These are phyloP conservation scores for Elongisporangium undulatum DNA, from an alignment of 352 stramenopile genomes.

Conservation along the genomic window DNA sequence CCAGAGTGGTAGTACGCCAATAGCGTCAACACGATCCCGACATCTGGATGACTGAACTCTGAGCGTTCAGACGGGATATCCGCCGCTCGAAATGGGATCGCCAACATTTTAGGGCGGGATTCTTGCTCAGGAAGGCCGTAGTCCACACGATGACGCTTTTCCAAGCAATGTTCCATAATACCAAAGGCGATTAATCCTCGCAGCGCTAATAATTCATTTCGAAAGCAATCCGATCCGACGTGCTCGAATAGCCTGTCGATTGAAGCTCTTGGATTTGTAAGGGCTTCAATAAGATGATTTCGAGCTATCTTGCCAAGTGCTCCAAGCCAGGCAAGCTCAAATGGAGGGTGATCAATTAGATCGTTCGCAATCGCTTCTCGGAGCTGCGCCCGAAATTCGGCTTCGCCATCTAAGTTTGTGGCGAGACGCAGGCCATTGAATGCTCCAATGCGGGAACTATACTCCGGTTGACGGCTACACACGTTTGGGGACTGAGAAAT, in stretches of 20 bases:
- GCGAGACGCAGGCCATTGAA: conserved; percentile 46
- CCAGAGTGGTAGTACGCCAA: conserved; percentile 85
- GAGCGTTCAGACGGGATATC: conserved; percentile 77
- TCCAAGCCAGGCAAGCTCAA: conserved; percentile 65
- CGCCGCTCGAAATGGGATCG: conserved; percentile 84
- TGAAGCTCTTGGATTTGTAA: neutral
- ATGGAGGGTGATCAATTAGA: conserved; percentile 51
- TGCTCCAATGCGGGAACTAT: conserved; percentile 22
- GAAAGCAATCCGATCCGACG: neutral
- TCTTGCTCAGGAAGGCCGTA: conserved; percentile 54
- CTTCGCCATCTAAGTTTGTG: conserved; percentile 10
- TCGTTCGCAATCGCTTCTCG: conserved; percentile 46
- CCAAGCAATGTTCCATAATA: conserved; percentile 72
- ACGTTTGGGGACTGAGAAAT: conserved; percentile 38
- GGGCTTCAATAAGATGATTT: neutral
- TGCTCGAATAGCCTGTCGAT: neutral
- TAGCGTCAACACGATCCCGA: conserved; percentile 75
- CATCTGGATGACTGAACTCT: conserved; percentile 89
- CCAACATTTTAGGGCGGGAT: conserved; percentile 58
- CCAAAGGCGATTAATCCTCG: conserved; percentile 73
- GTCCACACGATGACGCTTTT: conserved; percentile 81
- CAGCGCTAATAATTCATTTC: conserved; percentile 47
- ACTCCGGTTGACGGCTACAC: conserved; percentile 27
- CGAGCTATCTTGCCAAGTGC: conserved; percentile 9
- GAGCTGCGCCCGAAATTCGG: conserved; percentile 13